phyloP scores from a whole-genome alignment of 2,329 filamentous ascomycete genomes.

The Xylaria sp. region DNA sequence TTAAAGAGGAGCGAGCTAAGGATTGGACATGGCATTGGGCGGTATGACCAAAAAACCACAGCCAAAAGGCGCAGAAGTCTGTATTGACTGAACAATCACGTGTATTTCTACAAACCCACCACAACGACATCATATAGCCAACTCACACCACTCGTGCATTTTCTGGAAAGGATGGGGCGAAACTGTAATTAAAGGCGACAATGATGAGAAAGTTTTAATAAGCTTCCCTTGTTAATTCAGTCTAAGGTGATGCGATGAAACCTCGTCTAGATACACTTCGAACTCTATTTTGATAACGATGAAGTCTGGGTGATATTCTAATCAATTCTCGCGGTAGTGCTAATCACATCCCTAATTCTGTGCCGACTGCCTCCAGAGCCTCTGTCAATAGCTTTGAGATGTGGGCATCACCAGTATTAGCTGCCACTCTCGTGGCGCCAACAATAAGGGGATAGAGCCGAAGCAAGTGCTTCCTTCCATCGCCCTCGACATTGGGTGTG shows the following conservation, averaged over 20 bases:
- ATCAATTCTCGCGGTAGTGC: not conserved
- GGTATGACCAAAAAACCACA: conserved; percentile 4
- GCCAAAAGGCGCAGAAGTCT: not conserved
- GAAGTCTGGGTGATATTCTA: too few relatives aligned
- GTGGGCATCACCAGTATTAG: conserved; percentile 67
- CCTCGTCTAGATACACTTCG: conserved; percentile 12
- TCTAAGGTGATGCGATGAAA: conserved; percentile 12
- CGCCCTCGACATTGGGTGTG: conserved; percentile 62
- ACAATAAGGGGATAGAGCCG: conserved; percentile 83
- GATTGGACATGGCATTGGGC: conserved; percentile 37
- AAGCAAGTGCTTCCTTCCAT: conserved; percentile 78
- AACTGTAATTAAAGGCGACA: conserved; percentile 1
- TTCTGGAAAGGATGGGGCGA: not conserved
- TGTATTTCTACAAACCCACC: conserved; percentile 33
- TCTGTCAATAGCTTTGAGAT: conserved; percentile 67
- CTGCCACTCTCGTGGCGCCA: conserved; percentile 69
- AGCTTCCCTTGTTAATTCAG: conserved; percentile 1
- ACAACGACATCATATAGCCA: conserved; percentile 6
- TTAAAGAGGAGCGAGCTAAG: not conserved
- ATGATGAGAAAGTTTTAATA: not conserved
- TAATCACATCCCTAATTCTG: conserved; percentile 60
- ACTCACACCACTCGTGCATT: conserved; percentile 27
- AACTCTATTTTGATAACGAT: not conserved
- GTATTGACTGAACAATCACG: conserved; percentile 6
- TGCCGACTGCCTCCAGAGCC: conserved; percentile 71